Conservation (phyloP, 2,329 filamentous ascomycete species). For the Colletotrichum eleusines region DNA sequence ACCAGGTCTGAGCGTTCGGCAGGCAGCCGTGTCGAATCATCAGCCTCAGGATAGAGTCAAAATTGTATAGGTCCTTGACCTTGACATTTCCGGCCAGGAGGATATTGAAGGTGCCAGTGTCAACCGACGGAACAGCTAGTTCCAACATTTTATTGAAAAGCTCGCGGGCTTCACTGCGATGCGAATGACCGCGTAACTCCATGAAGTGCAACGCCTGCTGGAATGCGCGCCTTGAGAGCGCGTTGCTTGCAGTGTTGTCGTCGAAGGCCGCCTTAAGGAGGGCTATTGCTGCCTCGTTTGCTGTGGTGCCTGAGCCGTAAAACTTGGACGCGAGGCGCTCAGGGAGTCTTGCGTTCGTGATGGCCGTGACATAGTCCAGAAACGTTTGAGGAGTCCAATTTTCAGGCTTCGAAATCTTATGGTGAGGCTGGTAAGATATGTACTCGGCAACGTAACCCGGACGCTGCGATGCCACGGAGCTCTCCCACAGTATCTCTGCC, state of each 20-base stretch:
- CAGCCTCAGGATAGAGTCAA: constrained; percentile 54
- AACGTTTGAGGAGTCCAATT: constrained; percentile 58
- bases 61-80: constrained; percentile 57
- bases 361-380: constrained; percentile 55
- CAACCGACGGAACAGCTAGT: constrained; percentile 54
- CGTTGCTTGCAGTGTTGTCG: constrained; percentile 49
- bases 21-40: constrained; percentile 56
- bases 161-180: constrained; percentile 45
- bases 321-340: constrained; percentile 50
- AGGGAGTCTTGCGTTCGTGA: constrained; percentile 55
- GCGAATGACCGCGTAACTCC: constrained; percentile 45
- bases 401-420: constrained; percentile 54
- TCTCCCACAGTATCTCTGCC: constrained; percentile 25
- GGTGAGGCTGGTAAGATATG: constrained; percentile 46
- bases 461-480: constrained; percentile 6
- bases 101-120: constrained; percentile 62
- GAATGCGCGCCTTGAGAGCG: constrained; percentile 55
- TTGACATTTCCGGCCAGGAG: constrained; percentile 57
- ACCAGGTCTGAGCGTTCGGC: constrained; percentile 62
- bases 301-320: constrained; percentile 51
- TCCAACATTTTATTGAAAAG: constrained; percentile 55
- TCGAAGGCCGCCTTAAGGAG: constrained; percentile 56
- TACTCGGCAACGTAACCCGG: constrained; percentile 14
- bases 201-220: constrained; percentile 61
- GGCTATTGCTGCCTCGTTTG: constrained; percentile 54